phyloP scores from a whole-genome alignment of 23 red algal species.

The Gracilaria vermiculophylla region DNA sequence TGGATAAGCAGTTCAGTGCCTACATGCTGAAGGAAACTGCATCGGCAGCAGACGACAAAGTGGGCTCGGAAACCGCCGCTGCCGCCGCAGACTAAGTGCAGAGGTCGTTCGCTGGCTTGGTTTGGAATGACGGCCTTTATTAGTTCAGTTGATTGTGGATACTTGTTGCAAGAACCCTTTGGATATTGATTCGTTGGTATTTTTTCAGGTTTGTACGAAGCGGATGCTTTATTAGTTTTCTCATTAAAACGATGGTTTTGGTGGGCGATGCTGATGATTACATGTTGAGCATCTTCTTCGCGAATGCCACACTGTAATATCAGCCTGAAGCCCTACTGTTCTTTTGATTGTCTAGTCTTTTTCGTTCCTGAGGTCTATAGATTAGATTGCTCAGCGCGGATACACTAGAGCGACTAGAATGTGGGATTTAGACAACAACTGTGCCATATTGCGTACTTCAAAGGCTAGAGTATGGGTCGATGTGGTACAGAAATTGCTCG shows the following conservation, averaged over 20 bases:
- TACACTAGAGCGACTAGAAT: too few relatives aligned
- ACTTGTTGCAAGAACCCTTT: constrained; percentile 12
- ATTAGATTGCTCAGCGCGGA: too few relatives aligned
- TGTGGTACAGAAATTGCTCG: too few relatives aligned
- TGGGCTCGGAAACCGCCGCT: constrained; percentile 17
- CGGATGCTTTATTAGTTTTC: constrained; percentile 33
- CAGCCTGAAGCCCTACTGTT: neutral
- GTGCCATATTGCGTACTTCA: too few relatives aligned
- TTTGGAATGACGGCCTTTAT: neutral
- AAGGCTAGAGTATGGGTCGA: too few relatives aligned
- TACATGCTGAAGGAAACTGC: constrained; percentile 82
- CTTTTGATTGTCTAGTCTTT: neutral
- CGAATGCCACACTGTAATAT: constrained; percentile 17
- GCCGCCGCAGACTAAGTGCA: constrained; percentile 10
- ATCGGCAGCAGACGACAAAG: constrained; percentile 40
- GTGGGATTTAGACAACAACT: too few relatives aligned
- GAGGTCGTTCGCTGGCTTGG: neutral
- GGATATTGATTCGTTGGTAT: constrained; percentile 18
- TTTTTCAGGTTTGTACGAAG: constrained; percentile 20
- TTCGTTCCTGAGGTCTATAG: neutral
- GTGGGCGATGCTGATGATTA: constrained; percentile 14
- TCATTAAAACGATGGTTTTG: constrained; percentile 32
- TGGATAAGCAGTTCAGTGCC: constrained; percentile 92
- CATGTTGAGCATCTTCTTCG: constrained; percentile 24
- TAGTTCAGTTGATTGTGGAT: constrained; percentile 20